Conservation (phyloP, 441 rosid genomes). For the Melastoma candidum region DNA sequence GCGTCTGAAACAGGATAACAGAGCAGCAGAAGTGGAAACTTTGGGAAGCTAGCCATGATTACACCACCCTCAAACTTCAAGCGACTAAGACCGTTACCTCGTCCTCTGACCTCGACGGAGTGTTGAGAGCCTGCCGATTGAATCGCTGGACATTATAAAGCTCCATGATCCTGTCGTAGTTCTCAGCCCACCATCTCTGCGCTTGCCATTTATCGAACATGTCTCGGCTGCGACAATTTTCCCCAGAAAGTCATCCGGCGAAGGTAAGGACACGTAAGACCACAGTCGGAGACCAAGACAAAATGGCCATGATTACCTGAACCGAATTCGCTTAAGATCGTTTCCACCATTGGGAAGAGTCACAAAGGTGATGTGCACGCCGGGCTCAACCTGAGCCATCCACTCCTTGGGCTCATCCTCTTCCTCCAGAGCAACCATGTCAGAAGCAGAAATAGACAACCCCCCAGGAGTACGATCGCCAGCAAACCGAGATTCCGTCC, state of each 20-base stretch:
- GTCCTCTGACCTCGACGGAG: slow-evolving; percentile 89
- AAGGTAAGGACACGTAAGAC: too few species aligned
- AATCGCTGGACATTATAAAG: slow-evolving; percentile 97
- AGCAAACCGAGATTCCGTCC: slow-evolving; percentile 42
- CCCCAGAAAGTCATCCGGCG: slow-evolving; percentile 14
- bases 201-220: slow-evolving; percentile 99
- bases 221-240: slow-evolving; percentile 60
- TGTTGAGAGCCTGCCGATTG: slow-evolving; percentile 88
- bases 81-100: slow-evolving; percentile 36
- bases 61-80: too few species aligned
- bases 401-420: slow-evolving; percentile 87
- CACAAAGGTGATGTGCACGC: slow-evolving; percentile 91
- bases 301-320: slow-evolving; percentile 41
- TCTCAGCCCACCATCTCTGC: slow-evolving; percentile 99
- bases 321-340: slow-evolving; percentile 91
- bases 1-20: slow-evolving; percentile 27
- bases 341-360: slow-evolving; percentile 93
- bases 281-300: too few species aligned
- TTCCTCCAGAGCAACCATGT: slow-evolving; percentile 73
- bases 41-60: too few species aligned
- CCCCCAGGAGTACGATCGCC: slow-evolving; percentile 38
- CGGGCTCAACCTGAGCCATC: slow-evolving; percentile 99
- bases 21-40: neutral
- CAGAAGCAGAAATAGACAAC: slow-evolving; percentile 44
- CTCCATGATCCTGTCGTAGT: slow-evolving; percentile 91